These are phyloP conservation scores for Chaetoscypha palmicola DNA, from an alignment of 2,329 filamentous ascomycete genomes.

Conservation along the genomic window DNA sequence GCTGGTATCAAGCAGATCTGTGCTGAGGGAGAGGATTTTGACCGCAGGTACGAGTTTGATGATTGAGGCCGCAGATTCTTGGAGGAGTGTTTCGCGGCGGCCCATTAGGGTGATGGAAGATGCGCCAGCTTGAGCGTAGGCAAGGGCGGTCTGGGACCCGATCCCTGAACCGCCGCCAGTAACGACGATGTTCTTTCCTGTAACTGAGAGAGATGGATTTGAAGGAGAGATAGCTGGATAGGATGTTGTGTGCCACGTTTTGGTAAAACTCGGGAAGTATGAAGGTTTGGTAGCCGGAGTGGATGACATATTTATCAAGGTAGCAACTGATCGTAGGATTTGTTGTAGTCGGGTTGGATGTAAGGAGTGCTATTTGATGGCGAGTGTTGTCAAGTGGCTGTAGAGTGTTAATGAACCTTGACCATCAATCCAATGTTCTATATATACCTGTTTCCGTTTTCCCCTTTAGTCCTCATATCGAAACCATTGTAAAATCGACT, in stretches of 20 bases:
- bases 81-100: constrained; percentile 31
- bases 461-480: too few species aligned
- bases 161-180: constrained; percentile 42
- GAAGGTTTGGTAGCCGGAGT: neutral
- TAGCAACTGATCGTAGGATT: too few species aligned
- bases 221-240: constrained; percentile 35
- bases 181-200: constrained; percentile 35
- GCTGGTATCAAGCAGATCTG: constrained; percentile 30
- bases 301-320: neutral
- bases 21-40: constrained; percentile 29
- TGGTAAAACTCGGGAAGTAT: constrained; percentile 20
- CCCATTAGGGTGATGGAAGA: constrained; percentile 38
- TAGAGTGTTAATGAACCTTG: too few species aligned
- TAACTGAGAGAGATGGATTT: constrained; percentile 35
- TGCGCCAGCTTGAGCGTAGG: constrained; percentile 40
- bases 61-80: constrained; percentile 33
- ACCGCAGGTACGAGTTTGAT: constrained; percentile 31
- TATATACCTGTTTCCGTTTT: too few species aligned
- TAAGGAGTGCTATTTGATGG: too few species aligned
- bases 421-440: too few species aligned
- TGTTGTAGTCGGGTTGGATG: too few species aligned
- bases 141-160: constrained; percentile 36
- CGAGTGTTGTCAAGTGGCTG: too few species aligned
- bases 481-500: too few species aligned
- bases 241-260: constrained; percentile 31